These are phyloP conservation scores for Blastomyces parvus DNA, from an alignment of 2,329 filamentous ascomycete species.

Conservation along the genomic window DNA sequence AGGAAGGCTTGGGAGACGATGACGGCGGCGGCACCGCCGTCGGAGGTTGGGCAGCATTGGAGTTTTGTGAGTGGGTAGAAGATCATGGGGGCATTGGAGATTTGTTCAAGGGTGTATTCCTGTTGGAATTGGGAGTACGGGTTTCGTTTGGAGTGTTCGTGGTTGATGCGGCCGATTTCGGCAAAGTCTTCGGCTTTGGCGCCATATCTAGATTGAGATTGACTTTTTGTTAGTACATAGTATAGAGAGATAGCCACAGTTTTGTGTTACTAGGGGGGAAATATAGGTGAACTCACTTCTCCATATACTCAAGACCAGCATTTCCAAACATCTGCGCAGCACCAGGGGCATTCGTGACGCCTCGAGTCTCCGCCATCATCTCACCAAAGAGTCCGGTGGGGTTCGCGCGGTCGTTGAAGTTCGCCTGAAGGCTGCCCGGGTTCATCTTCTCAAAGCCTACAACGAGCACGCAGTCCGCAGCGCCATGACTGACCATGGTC, in stretches of 20 bases:
- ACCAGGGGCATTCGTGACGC: conserved; percentile 69
- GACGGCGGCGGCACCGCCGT: conserved; percentile 80
- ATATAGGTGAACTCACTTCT: conserved; percentile 60
- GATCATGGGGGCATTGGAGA: conserved; percentile 67
- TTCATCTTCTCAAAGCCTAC: conserved; percentile 99
- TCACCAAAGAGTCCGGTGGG: conserved; percentile 61
- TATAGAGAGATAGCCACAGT: neutral
- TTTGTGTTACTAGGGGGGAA: neutral
- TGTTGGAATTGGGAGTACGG: conserved; percentile 97
- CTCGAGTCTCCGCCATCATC: conserved; percentile 78
- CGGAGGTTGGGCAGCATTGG: conserved; percentile 96
- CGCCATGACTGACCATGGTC: conserved; percentile 68
- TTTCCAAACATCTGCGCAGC: conserved; percentile 95
- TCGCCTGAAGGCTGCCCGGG: conserved; percentile 70
- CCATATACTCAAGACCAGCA: conserved; percentile 86
- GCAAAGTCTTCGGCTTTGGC: conserved; percentile 80
- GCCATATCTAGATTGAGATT: conserved; percentile 52
- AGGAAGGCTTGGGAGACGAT: conserved; percentile 85
- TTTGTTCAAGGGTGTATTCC: conserved; percentile 78
- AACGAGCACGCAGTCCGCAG: conserved; percentile 78
- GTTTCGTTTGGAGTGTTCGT: conserved; percentile 82
- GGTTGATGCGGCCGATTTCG: conserved; percentile 88
- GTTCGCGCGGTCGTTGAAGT: conserved; percentile 77
- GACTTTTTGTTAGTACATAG: conserved; percentile 7
- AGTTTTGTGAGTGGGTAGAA: conserved; percentile 85